Evolutionary conservation across 176 grass and related monocot genomes (phyloP).

Genomic region (Triticum monococcum): DNA sequence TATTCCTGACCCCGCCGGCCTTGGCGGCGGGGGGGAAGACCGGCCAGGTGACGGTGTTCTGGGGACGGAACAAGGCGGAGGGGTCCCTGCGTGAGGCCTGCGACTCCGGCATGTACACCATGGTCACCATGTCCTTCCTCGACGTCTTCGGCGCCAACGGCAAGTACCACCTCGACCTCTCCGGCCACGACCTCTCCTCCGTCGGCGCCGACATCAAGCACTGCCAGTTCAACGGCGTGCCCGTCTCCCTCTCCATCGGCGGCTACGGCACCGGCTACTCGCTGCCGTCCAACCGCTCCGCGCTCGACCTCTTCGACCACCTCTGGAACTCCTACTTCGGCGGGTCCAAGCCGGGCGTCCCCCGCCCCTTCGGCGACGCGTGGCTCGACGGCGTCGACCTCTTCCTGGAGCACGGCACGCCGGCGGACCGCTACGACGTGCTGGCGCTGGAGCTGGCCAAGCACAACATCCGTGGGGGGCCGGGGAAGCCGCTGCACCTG

Average conservation of each 20-base stretch:
- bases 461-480: constrained; percentile 12
- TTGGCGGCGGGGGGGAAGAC: background rate
- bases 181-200: constrained; percentile 4
- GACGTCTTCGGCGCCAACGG: background rate
- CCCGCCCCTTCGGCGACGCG: constrained; percentile 13
- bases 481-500: constrained; percentile 20
- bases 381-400: constrained; percentile 32
- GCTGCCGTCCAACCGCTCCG: background rate
- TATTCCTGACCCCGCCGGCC: background rate
- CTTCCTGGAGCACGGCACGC: constrained; percentile 5
- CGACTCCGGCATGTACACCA: constrained; percentile 26
- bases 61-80: constrained; percentile 30
- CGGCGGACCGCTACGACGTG: background rate
- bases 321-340: constrained; percentile 38
- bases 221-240: constrained; percentile 22
- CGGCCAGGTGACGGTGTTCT: constrained; percentile 24
- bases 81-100: constrained; percentile 24
- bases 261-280: constrained; percentile 7
- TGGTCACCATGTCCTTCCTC: constrained; percentile 29
- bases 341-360: background rate
- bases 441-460: constrained; percentile 17
- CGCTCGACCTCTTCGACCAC: constrained; percentile 18
- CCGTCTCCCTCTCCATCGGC: constrained; percentile 28
- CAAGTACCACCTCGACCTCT: constrained; percentile 19
- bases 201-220: constrained; percentile 34